Base-by-base conservation (phyloP, 169 alveolate species). In the Cryptosporidium canis region DNA sequence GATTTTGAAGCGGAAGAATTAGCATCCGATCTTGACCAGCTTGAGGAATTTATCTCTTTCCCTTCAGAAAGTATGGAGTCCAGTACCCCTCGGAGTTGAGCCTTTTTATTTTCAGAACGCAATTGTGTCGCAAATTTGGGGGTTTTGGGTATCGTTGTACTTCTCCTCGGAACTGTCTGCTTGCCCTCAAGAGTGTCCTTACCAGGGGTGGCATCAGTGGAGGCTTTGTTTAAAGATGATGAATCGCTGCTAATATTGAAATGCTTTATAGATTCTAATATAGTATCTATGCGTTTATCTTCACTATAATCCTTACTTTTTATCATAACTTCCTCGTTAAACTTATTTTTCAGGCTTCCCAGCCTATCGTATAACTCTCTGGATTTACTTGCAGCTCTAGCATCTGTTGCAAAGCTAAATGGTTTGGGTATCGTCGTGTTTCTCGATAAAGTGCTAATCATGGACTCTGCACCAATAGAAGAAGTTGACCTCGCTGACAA, bases 391-490 rank as follows among this genome's bases (percentile, higher is more conserved):
- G 72, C 55, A 27, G 87, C 87, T 44, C 87, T 77, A 37, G 71
- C 44, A 37, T 77, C 72, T 8, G 87, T 77, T 41, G 68, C 70
- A n/a, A 77, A 77, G 29, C 66, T 56, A 58, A 77, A 77, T 1
- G 87, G 87, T n/a, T 45, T 77, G 21, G 87, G 87, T 24, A 77
- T 31, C n/a, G 87, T 77, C 37, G 87, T 77, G 9, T 21, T 37
- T 31, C 63, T 58, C 4, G 87, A 77, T 2, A 29, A 6, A 44
- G 51, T 77, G n/a, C 87, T 77, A 9, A 37, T 24, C 44, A 63
- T 55, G 29, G 87, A 77, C 16, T 77, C 71, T 58, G 87, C 87
- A 39, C 87, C 87, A 12, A 77, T 61, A 24, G 87, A 77, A 12
- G 87, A 58, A 1, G 77, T 24, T 7, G 87, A 77, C 29, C 87